These are phyloP conservation scores for Digitaria exilis DNA, from an alignment of 202 grass and related monocot genomes.

Conservation along the genomic window DNA sequence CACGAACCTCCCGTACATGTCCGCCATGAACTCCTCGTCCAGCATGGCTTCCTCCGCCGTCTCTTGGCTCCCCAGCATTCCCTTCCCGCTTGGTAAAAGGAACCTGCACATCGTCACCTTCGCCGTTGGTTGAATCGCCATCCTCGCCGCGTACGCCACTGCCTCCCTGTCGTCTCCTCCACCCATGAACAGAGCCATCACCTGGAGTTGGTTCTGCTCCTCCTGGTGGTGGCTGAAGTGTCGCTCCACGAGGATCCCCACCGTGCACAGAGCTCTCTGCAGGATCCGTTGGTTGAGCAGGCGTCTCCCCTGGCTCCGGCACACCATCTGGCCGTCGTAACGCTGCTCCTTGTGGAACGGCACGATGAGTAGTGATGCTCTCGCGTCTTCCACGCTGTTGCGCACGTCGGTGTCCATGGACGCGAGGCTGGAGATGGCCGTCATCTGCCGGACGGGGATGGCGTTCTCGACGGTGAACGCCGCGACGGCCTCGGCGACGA, in stretches of 20 bases:
- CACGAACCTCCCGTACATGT: slow-evolving; percentile 48
- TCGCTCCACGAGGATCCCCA: slow-evolving; percentile 74
- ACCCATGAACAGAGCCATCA: slow-evolving; percentile 70
- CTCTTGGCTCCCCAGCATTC: neutral
- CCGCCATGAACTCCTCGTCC: slow-evolving; percentile 62
- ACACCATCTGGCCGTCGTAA: slow-evolving; percentile 70
- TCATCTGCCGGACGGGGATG: slow-evolving; percentile 47
- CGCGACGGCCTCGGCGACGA: slow-evolving; percentile 45
- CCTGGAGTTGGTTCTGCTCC: neutral
- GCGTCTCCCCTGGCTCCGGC: slow-evolving; percentile 35
- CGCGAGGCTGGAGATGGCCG: slow-evolving; percentile 44
- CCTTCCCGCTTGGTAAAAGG: neutral
- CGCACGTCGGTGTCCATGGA: slow-evolving; percentile 72
- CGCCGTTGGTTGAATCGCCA: slow-evolving; percentile 41
- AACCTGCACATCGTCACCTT: slow-evolving; percentile 54
- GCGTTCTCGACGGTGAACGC: slow-evolving; percentile 42
- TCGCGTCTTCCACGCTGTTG: slow-evolving; percentile 59
- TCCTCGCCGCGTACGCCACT: slow-evolving; percentile 51
- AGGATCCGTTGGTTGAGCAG: slow-evolving; percentile 58
- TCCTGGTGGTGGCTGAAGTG: neutral
- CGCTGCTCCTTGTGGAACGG: slow-evolving; percentile 80
- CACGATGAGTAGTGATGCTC: slow-evolving; percentile 55
- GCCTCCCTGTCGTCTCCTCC: slow-evolving; percentile 77
- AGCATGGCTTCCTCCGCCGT: slow-evolving; percentile 13
- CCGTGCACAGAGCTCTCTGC: slow-evolving; percentile 55